Percentiles rank a stretch among this genome's conserved stretches.
Conservation (phyloP, 371 early-diverging fungal genomes). For the Rhizopus microsporus region DNA sequence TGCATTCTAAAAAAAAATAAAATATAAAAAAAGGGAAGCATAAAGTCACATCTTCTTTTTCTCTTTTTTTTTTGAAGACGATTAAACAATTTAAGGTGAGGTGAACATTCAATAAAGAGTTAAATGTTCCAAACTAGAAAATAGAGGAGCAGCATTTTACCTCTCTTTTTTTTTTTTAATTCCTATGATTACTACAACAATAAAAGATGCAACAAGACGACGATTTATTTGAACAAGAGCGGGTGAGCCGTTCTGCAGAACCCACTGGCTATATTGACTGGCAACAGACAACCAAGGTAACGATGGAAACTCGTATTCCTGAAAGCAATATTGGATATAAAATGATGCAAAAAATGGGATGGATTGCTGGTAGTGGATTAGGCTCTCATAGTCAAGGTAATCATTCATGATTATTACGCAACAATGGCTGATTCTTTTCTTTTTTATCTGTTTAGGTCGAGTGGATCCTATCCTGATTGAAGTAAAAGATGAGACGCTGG, state of each 20-base stretch:
- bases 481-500: constrained; percentile 61
- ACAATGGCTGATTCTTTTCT: neutral
- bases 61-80: neutral
- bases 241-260: neutral
- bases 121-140: neutral
- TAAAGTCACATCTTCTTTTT: neutral
- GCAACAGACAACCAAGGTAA: constrained; percentile 29
- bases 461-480: constrained; percentile 68
- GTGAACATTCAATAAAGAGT: neutral
- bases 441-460: constrained; percentile 45
- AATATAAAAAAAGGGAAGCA: neutral
- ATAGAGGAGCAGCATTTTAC: neutral
- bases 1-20: constrained; percentile 21
- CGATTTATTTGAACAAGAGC: constrained; percentile 1
- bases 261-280: constrained; percentile 8
- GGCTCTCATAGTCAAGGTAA: constrained; percentile 53
- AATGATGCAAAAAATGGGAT: constrained; percentile 69
- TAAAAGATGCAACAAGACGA: constrained; percentile 5
- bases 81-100: neutral
- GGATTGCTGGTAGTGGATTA: constrained; percentile 65
- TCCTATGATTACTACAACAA: neutral
- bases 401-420: neutral
- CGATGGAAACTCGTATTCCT: constrained; percentile 60
- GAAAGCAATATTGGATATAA: constrained; percentile 61
- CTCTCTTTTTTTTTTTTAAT: neutral